A percentile compares a stretch with the other conserved stretches of the same genome.
These are phyloP conservation scores for Xylariaceae sp. DNA, from an alignment of 2,329 filamentous ascomycete genomes.

Conservation along the genomic window DNA sequence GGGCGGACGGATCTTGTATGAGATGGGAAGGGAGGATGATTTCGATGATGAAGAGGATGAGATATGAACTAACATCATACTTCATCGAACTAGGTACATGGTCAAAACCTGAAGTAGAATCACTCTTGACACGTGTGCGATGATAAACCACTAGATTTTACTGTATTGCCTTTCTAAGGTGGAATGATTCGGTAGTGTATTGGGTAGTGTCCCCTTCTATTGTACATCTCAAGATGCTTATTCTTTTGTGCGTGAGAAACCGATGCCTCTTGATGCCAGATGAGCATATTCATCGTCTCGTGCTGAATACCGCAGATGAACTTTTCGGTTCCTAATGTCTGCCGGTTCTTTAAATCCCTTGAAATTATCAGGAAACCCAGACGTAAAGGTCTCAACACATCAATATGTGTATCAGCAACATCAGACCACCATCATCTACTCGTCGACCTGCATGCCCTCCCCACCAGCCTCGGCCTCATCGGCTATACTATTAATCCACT, in stretches of 20 bases:
- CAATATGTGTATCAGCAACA: too few relatives aligned
- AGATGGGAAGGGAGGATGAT: conserved; percentile 94
- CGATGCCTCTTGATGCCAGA: background rate
- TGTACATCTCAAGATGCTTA: conserved; percentile 10
- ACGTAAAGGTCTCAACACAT: too few relatives aligned
- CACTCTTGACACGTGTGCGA: background rate
- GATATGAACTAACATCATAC: conserved; percentile 28
- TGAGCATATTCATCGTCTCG: too few relatives aligned
- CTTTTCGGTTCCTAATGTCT: too few relatives aligned
- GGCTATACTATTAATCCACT: conserved; percentile 73
- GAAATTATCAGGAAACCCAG: too few relatives aligned
- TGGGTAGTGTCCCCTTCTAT: too few relatives aligned
- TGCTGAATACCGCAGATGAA: too few relatives aligned
- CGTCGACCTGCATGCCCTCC: conserved; percentile 46
- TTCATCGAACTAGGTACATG: too few relatives aligned
- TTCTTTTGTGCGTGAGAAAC: background rate
- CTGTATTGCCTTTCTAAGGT: conserved; percentile 14
- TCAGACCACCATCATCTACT: conserved; percentile 16
- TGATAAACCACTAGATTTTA: background rate
- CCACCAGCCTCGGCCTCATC: conserved; percentile 49
- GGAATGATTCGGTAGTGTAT: conserved; percentile 6
- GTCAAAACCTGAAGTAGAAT: too few relatives aligned
- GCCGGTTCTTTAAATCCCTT: too few relatives aligned
- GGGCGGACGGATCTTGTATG: conserved; percentile 90
- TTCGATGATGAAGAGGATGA: conserved; percentile 77